Evolutionary conservation across 2,329 filamentous ascomycete species (phyloP).

Genomic region (Trichothecium sympodiale): DNA sequence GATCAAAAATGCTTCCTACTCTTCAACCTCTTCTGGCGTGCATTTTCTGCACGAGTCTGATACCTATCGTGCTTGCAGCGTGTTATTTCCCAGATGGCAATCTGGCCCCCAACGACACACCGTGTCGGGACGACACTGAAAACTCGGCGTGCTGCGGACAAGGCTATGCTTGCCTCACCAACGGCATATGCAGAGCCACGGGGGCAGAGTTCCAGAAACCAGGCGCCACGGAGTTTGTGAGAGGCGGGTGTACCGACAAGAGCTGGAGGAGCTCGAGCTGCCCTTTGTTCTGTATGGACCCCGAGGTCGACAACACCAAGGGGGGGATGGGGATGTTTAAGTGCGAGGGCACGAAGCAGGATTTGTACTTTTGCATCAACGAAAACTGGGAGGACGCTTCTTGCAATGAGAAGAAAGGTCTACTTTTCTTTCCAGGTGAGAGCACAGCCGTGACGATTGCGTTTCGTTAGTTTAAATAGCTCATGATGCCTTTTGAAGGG

Average conservation of each 20-base stretch:
- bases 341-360: slow-evolving; percentile 5
- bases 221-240: slow-evolving; percentile 13
- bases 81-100: slow-evolving; percentile 21
- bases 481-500: too few species aligned
- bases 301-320: slow-evolving; percentile 8
- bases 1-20: too few species aligned
- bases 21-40: too few species aligned
- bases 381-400: neutral
- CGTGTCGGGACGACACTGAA: slow-evolving; percentile 15
- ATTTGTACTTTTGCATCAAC: slow-evolving; percentile 16
- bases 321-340: slow-evolving; percentile 12
- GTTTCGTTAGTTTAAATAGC: slow-evolving; percentile 10
- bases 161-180: slow-evolving; percentile 23
- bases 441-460: too few species aligned
- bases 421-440: slow-evolving; percentile 2
- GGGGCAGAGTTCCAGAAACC: slow-evolving; percentile 11
- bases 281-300: slow-evolving; percentile 20
- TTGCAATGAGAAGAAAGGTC: neutral
- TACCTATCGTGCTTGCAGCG: neutral
- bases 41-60: too few species aligned
- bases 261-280: slow-evolving; percentile 18
- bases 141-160: slow-evolving; percentile 22
- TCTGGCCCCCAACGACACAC: slow-evolving; percentile 15
- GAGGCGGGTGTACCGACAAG: slow-evolving; percentile 22
- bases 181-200: slow-evolving; percentile 20